Conservation (phyloP, 495 filamentous ascomycete genomes). For the Aspergillus ellipticus region DNA sequence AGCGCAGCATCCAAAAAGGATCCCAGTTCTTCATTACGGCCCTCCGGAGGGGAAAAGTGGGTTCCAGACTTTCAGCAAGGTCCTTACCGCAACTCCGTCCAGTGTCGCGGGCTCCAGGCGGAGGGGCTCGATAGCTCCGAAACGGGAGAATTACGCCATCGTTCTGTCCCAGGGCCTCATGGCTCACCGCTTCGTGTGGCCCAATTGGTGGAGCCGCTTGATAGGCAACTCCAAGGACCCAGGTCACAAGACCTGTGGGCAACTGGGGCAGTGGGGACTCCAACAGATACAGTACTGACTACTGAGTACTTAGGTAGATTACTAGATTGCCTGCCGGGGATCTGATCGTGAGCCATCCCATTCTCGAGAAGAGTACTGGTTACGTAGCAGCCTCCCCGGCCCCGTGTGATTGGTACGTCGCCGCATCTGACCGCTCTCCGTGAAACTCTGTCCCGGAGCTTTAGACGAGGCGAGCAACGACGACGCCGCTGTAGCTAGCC, state of each 20-base stretch:
- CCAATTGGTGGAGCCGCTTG: not conserved
- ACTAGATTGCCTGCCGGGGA: not conserved
- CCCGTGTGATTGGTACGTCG: not conserved
- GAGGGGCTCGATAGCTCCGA: not conserved
- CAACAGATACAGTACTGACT: not conserved
- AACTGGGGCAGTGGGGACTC: not conserved
- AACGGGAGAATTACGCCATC: slow-evolving; percentile 3
- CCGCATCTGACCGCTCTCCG: not conserved
- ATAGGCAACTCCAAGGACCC: not conserved
- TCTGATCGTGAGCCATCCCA: not conserved
- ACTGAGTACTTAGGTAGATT: not conserved
- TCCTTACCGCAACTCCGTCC: not conserved
- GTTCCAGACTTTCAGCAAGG: not conserved
- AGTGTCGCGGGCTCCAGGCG: no score
- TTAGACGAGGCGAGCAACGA: not conserved
- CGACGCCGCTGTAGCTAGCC: not conserved
- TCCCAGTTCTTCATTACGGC: not conserved
- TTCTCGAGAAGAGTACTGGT: not conserved
- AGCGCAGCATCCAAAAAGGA: not conserved
- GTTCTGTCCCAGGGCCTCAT: not conserved
- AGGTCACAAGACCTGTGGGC: not conserved
- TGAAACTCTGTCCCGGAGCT: not conserved
- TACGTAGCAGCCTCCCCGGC: not conserved
- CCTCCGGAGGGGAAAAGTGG: not conserved
- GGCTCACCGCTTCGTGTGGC: not conserved